Conservation (phyloP, 306 rosid genomes). For the Quercus dentata region DNA sequence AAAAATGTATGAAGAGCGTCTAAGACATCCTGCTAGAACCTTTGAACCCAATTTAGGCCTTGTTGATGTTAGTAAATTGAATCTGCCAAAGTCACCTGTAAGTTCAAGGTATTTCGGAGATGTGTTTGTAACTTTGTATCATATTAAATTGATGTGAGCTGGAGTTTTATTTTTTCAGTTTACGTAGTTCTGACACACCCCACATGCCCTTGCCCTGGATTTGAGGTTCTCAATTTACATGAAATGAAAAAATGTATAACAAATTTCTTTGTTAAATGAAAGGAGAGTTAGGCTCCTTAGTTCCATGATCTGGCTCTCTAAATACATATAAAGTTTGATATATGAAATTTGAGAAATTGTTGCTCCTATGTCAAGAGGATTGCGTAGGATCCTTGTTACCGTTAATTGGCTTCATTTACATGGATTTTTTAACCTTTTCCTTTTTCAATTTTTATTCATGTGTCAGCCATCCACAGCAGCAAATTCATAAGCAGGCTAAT, state of each 20-base stretch:
- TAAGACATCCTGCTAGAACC: slow-evolving; percentile 3
- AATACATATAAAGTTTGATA: not conserved
- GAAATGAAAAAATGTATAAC: not conserved
- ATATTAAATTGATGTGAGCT: not conserved
- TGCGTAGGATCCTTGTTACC: not conserved
- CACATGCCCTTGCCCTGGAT: not conserved
- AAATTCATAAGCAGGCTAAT: slow-evolving; percentile 14
- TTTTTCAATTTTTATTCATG: slow-evolving; percentile 9
- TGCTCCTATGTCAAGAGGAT: not conserved
- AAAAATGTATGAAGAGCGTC: not conserved
- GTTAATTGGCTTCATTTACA: slow-evolving; percentile 7
- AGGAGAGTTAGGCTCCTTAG: slow-evolving; percentile 4
- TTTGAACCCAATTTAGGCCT: slow-evolving; percentile 14
- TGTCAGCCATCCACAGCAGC: slow-evolving; percentile 28
- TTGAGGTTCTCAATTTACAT: not conserved
- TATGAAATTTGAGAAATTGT: not conserved
- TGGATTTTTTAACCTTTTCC: not conserved
- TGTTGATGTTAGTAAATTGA: slow-evolving; percentile 8
- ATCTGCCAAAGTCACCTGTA: slow-evolving; percentile 2
- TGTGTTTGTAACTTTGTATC: too few species aligned
- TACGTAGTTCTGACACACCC: not conserved
- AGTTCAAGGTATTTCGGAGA: slow-evolving; percentile 33
- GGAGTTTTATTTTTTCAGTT: not conserved
- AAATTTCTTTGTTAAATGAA: not conserved
- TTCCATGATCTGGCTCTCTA: not conserved